phyloP scores from a whole-genome alignment of 148 eudicot species.

The Agrostemma githago region DNA sequence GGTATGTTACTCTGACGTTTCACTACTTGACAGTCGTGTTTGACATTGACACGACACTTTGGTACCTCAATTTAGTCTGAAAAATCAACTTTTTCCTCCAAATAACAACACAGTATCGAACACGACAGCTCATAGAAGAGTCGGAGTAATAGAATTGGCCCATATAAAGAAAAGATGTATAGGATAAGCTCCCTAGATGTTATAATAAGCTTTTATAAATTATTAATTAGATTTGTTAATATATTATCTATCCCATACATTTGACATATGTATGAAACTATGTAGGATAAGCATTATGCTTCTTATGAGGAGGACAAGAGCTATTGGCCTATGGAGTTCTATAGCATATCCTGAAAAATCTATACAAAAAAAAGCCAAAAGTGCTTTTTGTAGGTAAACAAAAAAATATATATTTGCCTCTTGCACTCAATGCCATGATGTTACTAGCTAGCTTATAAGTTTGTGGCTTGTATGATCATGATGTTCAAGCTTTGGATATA shows the following conservation, averaged over 20 bases:
- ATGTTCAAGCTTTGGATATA: constrained; percentile 17
- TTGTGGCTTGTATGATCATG: constrained; percentile 26
- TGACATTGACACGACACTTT: no score
- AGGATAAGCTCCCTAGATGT: no score
- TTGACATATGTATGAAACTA: neutral
- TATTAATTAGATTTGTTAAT: neutral
- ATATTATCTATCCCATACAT: neutral
- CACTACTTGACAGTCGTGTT: no score
- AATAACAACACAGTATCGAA: no score
- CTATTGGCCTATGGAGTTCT: constrained; percentile 14
- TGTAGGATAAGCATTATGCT: constrained; percentile 10
- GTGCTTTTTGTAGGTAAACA: neutral
- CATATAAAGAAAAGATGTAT: no score
- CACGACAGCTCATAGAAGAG: no score
- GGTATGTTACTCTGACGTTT: no score
- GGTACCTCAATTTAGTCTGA: no score
- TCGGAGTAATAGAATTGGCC: no score
- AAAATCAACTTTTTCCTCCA: no score
- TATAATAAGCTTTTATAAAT: no score
- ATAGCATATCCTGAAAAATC: constrained; percentile 24
- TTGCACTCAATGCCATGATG: constrained; percentile 30
- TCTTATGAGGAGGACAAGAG: constrained; percentile 27
- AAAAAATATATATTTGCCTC: neutral
- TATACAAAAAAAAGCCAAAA: constrained; percentile 15
- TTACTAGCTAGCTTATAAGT: constrained; percentile 13